phyloP scores from a whole-genome alignment of 225 moss, liverwort and hornwort species.

The Takakia lepidozioides region DNA sequence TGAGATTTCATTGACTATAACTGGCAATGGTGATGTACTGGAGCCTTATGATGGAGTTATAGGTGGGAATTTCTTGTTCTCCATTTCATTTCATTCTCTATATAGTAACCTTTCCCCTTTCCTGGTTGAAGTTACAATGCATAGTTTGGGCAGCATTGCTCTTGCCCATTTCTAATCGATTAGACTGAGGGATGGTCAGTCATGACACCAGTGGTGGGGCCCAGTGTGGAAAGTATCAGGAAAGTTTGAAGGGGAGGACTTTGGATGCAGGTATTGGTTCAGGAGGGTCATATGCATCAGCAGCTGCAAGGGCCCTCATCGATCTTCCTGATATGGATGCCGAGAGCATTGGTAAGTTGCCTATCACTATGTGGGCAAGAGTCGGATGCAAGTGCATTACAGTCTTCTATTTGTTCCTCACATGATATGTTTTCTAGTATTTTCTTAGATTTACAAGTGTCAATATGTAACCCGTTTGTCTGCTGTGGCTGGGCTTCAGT shows the following conservation, averaged over 20 bases:
- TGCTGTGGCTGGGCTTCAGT: too few species aligned
- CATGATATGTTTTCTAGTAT: too few species aligned
- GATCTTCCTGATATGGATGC: conserved; percentile 83
- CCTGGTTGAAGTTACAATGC: not conserved
- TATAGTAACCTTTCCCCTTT: not conserved
- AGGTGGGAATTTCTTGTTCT: conserved; percentile 18
- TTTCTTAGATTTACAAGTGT: too few species aligned
- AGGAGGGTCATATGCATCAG: conserved; percentile 86
- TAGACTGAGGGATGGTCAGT: too few species aligned
- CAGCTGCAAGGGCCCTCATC: conserved; percentile 87
- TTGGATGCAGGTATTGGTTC: conserved; percentile 67
- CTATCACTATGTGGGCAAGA: too few species aligned
- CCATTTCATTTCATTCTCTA: not conserved
- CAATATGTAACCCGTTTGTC: too few species aligned
- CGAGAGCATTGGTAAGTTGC: conserved; percentile 65
- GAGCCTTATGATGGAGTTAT: conserved; percentile 87
- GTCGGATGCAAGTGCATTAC: too few species aligned
- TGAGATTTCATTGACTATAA: conserved; percentile 82
- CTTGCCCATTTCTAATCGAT: not conserved
- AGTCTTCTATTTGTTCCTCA: not conserved
- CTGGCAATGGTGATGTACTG: conserved; percentile 85
- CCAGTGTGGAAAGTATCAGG: too few species aligned
- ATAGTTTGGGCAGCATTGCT: not conserved
- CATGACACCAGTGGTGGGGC: too few species aligned
- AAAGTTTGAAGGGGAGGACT: too few species aligned